phyloP scores from a whole-genome alignment of 441 rosid species.

The Iberis amara region DNA sequence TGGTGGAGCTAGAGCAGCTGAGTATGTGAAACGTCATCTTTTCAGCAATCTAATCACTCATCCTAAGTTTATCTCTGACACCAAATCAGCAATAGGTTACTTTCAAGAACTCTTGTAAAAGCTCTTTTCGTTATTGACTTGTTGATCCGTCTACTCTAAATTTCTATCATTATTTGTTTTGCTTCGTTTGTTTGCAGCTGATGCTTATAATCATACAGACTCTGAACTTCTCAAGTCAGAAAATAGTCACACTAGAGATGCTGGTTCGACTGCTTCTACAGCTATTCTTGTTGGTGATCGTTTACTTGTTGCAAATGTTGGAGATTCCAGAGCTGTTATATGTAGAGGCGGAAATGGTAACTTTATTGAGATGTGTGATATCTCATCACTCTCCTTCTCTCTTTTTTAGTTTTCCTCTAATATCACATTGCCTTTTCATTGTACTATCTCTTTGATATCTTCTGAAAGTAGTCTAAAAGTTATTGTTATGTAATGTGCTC shows the following conservation, averaged over 20 bases:
- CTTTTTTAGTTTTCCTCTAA: too few species aligned
- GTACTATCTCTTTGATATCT: too few species aligned
- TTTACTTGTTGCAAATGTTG: slow-evolving; percentile 90
- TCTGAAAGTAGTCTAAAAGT: too few species aligned
- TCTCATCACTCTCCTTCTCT: not conserved
- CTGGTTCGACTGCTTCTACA: slow-evolving; percentile 96
- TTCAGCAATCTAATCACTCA: slow-evolving; percentile 81
- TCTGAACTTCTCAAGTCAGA: slow-evolving; percentile 79
- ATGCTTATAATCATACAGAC: slow-evolving; percentile 80
- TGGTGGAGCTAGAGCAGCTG: slow-evolving; percentile 97
- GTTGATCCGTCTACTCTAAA: not conserved
- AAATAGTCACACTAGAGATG: slow-evolving; percentile 73
- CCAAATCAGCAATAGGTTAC: slow-evolving; percentile 75
- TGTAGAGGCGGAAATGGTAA: slow-evolving; percentile 82
- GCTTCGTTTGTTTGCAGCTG: slow-evolving; percentile 42
- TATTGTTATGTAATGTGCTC: slow-evolving; percentile 5
- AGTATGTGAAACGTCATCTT: slow-evolving; percentile 82
- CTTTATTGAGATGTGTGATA: not conserved
- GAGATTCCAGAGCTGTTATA: slow-evolving; percentile 92
- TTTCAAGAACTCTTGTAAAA: not conserved
- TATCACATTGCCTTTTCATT: too few species aligned
- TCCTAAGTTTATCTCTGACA: slow-evolving; percentile 83
- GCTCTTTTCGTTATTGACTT: not conserved
- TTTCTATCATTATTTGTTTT: not conserved
- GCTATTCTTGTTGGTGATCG: slow-evolving; percentile 87